Base-by-base conservation (phyloP, 768 basidiomycete species). In the Coprinopsis sp. region DNA sequence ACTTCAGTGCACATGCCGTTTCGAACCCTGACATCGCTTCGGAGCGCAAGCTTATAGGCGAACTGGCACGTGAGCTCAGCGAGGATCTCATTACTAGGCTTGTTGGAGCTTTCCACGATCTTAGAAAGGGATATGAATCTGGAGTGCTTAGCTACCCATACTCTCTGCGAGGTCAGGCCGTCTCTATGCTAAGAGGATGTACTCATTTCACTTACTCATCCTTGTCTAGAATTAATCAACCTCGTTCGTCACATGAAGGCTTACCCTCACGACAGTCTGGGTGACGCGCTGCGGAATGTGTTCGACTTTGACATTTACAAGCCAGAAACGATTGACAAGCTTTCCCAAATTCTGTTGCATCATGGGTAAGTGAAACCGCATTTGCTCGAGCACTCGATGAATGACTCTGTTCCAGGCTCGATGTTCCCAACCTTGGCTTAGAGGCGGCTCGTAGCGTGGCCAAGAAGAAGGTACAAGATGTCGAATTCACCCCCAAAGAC, bases 251-350 rank as follows among this genome's bases (percentile, higher is more conserved):
- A 85, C 55, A 71, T 85, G 67, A 77, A 71, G 51, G 72, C 77
- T 2, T 84, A 79, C 50, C 79, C 81, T 1, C 58, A 65, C 18
- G 82, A 84, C 58, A 60, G 76, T 0, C 63, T 84, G 10, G 81
- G 76, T n/a, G 69, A 72, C 33, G 74, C 77, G 6, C 62, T 85
- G 13, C 69, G 82, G 13, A 85, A 84, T 54, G 68, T 84, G 8
- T 85, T 85, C 53, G 82, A 85, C 56, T 85, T 83, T 46, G 82
- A 85, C 55, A 70, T 85, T 5, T 81, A 81, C 59, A 78, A 76
- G 52, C 77, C 76, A 1, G 82, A 83, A 53, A 81, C 78, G 5
- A 79, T 81, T 31, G 77, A 82, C 38, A 77, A 76, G 54, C 65
- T 85, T 16, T 70, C 70, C 1, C 71, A 77, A 22, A 81, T 84